Conservation (phyloP, 108 stramenopile species). For the Mediolabrus comicus region DNA sequence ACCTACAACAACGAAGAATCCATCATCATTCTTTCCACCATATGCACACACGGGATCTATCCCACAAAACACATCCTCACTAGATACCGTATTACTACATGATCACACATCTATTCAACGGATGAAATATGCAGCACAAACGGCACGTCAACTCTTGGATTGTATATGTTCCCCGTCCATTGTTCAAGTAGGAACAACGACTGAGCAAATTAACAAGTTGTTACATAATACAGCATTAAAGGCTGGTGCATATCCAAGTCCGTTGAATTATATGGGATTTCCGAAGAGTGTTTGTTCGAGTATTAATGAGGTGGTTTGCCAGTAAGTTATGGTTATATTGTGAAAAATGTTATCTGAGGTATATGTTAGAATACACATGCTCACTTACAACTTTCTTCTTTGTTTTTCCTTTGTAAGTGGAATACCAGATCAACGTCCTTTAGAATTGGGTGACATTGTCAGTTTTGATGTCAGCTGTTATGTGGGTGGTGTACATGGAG, state of each 20-base stretch:
- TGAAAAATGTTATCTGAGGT: too few relatives aligned
- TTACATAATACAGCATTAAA: constrained; percentile 81
- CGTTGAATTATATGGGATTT: constrained; percentile 94
- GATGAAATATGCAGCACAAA: constrained; percentile 59
- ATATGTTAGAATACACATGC: too few relatives aligned
- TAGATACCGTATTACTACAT: constrained; percentile 44
- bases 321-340: too few relatives aligned
- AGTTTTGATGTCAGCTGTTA: constrained; percentile 90
- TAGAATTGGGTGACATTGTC: constrained; percentile 91
- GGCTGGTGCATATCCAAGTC: constrained; percentile 89
- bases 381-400: too few relatives aligned
- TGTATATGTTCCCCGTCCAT: constrained; percentile 46
- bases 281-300: constrained; percentile 94
- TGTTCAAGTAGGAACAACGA: constrained; percentile 78
- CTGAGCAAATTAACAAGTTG: constrained; percentile 88
- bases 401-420: too few relatives aligned
- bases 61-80: constrained; percentile 27
- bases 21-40: constrained; percentile 51
- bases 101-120: constrained; percentile 44
- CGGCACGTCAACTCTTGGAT: constrained; percentile 71
- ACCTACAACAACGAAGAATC: constrained; percentile 1
- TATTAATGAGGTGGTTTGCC: constrained; percentile 99
- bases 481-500: constrained; percentile 92
- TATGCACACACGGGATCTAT: constrained; percentile 68
- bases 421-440: constrained; percentile 69